A percentile compares a stretch with the other conserved stretches of the same genome.
Evolutionary conservation across 768 basidiomycete genomes (phyloP).

Genomic region (Royoungia palumana): DNA sequence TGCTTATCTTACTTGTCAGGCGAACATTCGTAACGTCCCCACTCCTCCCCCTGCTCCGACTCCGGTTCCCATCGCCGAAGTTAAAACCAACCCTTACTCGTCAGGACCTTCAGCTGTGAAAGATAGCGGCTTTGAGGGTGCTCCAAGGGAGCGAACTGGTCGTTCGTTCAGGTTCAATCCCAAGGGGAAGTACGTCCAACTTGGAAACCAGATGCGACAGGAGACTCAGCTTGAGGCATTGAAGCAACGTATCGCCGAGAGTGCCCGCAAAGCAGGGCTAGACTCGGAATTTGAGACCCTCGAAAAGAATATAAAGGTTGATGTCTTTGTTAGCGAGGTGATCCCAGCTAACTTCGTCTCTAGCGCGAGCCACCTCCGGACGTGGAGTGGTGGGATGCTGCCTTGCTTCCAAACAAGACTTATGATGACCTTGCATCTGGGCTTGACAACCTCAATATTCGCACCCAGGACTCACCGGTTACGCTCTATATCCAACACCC

Average conservation of each 20-base stretch:
- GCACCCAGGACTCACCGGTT: constrained; percentile 67
- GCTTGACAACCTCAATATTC: constrained; percentile 58
- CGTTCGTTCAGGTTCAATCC: constrained; percentile 82
- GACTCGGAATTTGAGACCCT: constrained; percentile 90
- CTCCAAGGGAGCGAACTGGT: constrained; percentile 66
- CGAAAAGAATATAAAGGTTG: constrained; percentile 84
- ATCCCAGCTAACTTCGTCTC: constrained; percentile 2
- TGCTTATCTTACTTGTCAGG: constrained; percentile 35
- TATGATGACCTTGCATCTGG: constrained; percentile 74
- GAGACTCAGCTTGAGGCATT: constrained; percentile 84
- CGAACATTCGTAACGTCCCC: constrained; percentile 74
- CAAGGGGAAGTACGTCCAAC: constrained; percentile 86
- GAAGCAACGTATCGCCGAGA: constrained; percentile 90
- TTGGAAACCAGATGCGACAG: constrained; percentile 68
- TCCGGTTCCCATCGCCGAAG: constrained; percentile 38
- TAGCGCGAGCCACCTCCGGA: constrained; percentile 85
- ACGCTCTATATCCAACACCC: constrained; percentile 95
- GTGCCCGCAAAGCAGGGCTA: constrained; percentile 88
- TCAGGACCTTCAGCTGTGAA: constrained; percentile 43
- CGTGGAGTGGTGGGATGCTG: constrained; percentile 97
- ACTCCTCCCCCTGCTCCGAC: constrained; percentile 51
- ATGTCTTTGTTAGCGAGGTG: constrained; percentile 15
- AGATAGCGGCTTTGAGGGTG: constrained; percentile 69
- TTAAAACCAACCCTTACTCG: constrained; percentile 74
- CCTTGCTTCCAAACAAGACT: constrained; percentile 72